Evolutionary conservation across 2,329 filamentous ascomycete genomes (phyloP), one percentile per base, ranked within the genome.

Genomic region (Alternaria atra): DNA sequence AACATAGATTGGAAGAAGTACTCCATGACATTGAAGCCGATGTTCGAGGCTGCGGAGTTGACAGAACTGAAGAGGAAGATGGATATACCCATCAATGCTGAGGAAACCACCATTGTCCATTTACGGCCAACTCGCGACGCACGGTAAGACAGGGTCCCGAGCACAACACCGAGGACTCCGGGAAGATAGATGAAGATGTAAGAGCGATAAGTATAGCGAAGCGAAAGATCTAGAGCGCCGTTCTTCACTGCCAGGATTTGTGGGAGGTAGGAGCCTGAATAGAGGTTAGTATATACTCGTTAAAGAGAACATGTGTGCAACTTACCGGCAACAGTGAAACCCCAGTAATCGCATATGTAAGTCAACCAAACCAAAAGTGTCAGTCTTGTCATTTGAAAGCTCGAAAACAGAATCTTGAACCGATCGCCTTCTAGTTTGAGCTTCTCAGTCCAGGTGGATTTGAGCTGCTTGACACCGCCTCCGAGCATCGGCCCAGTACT

Each of bases 181-280:
- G 84, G 84, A 0, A 82, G 77, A 71, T 86, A 86, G 2, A 85
- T 86, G 67, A 84, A 84, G 34, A 87, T 80, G 70, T 86, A 86
- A 4, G 80, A 82, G 17, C 83, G 81, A 64, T 87, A 87, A 0
- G 84, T 86, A 67, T 80, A 69, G 52, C 72, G 68, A 10, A 86
- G 78, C 3, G 81, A 80, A 4, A 83, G 76, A 4, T 79, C 66
- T 10, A 81, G 76, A 0, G 76, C 76, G 13, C 81, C 81, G 57
- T 86, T 85, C 66, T 86, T 86, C n/a, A 81, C 63, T 4, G 83
- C 82, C 2, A 86, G 74, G 50, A 86, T 85, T 3, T 78, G 77
- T 0, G 84, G 84, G 5, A 86, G 77, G 57, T 84, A 85, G 42
- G 78, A 76, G 8, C 83, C 82, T 80, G 65, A 9, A 15, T 3